These are phyloP conservation scores for Triadica sebifera DNA, from an alignment of 345 rosid genomes.

Conservation along the genomic window DNA sequence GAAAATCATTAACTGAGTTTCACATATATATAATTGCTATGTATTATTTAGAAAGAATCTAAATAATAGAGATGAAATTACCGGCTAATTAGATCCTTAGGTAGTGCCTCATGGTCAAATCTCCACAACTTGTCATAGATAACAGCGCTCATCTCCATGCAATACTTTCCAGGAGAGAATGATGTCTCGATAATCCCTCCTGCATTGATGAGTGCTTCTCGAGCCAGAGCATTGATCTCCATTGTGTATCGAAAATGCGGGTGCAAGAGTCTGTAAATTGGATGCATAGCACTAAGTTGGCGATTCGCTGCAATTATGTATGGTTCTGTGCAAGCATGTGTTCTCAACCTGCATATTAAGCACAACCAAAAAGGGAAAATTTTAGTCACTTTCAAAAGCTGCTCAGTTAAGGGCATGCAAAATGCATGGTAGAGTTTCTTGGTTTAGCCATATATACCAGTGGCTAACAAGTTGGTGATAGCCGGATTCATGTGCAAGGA, in stretches of 20 bases:
- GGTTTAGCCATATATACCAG: slow-evolving; percentile 57
- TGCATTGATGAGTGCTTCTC: slow-evolving; percentile 46
- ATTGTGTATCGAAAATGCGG: slow-evolving; percentile 85
- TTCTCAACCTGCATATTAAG: slow-evolving; percentile 15
- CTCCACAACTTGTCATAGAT: slow-evolving; percentile 51
- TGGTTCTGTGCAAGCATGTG: slow-evolving; percentile 66
- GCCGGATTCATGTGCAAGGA: slow-evolving; percentile 55
- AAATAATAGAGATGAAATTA: not conserved
- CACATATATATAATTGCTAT: no score
- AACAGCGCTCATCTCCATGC: slow-evolving; percentile 52
- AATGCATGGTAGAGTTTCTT: no score
- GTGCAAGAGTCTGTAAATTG: slow-evolving; percentile 50
- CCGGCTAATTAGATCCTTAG: slow-evolving; percentile 57
- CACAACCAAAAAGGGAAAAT: no score
- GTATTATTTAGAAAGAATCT: no score
- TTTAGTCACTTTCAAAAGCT: no score
- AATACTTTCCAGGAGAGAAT: slow-evolving; percentile 57
- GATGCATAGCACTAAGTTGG: slow-evolving; percentile 71
- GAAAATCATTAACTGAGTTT: not conserved
- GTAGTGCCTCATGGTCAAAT: slow-evolving; percentile 53
- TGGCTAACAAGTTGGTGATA: slow-evolving; percentile 71
- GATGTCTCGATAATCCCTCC: slow-evolving; percentile 58
- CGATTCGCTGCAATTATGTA: slow-evolving; percentile 66
- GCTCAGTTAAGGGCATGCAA: no score
- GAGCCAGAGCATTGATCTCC: slow-evolving; percentile 72